phyloP scores from a whole-genome alignment of 495 filamentous ascomycete genomes.

The Aspergillus cavernicola region DNA sequence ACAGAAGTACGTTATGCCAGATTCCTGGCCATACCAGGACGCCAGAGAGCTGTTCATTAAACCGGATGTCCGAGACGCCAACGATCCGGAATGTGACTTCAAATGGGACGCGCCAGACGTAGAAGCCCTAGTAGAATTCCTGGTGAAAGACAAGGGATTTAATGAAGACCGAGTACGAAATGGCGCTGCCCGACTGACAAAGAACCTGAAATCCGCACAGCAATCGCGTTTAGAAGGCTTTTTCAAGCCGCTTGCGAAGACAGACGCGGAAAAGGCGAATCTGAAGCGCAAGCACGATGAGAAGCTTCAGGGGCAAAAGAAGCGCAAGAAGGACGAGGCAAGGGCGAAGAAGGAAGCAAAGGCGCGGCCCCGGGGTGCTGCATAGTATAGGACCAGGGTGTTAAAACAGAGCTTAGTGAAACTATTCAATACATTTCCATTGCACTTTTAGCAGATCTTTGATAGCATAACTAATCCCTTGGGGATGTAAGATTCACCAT shows the following conservation, averaged over 20 bases:
- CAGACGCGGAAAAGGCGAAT: slow-evolving; percentile 72
- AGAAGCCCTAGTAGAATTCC: slow-evolving; percentile 80
- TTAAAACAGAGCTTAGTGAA: background rate
- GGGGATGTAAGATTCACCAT: too few species aligned
- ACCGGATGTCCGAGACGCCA: slow-evolving; percentile 82
- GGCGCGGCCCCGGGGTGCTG: slow-evolving; percentile 74
- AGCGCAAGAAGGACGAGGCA: slow-evolving; percentile 86
- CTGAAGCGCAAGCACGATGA: slow-evolving; percentile 92
- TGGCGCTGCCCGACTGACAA: slow-evolving; percentile 70
- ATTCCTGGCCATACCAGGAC: slow-evolving; percentile 91
- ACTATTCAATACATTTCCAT: too few species aligned
- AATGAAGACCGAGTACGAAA: slow-evolving; percentile 85
- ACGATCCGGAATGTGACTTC: slow-evolving; percentile 86
- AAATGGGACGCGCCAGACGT: slow-evolving; percentile 94
- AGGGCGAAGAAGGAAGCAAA: slow-evolving; percentile 87
- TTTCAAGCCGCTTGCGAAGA: slow-evolving; percentile 91
- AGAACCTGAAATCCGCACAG: slow-evolving; percentile 83
- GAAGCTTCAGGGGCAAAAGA: slow-evolving; percentile 85
- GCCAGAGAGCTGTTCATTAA: slow-evolving; percentile 87
- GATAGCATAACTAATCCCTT: too few species aligned
- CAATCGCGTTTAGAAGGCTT: slow-evolving; percentile 94
- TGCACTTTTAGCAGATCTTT: too few species aligned
- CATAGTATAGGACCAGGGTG: slow-evolving; percentile 18
- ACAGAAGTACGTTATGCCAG: slow-evolving; percentile 76
- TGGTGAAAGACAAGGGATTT: slow-evolving; percentile 94